Base-by-base conservation (phyloP, 768 basidiomycete genomes). In the Gloeopeniophorella convolvens region DNA sequence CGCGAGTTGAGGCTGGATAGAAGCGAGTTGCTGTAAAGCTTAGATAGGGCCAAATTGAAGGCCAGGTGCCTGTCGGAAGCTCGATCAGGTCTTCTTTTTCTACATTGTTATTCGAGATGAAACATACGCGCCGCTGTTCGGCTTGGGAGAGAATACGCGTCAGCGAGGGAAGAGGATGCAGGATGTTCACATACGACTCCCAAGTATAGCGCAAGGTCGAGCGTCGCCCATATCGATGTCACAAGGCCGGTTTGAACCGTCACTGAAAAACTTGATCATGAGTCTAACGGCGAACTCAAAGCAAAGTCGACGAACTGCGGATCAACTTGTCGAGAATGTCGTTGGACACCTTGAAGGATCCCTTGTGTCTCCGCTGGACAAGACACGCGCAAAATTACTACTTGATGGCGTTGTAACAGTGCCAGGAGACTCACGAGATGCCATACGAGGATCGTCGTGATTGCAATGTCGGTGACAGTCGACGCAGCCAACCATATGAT, bases 211-310 rank as follows among this genome's bases (percentile, higher is more conserved):
- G 45, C 43, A 3, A 66, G 37, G 34, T 66, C 65, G 15, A 62
- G 24, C 9, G 50, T 47, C 8, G 60, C 62, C 26, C 46, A 59
- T 2, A 61, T 11, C 10, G 60, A 50, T 7, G 62, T 63, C 32
- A 62, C 35, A 27, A 56, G 13, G 34, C 67, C 67, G 5, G 66
- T 66, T 32, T 66, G 63, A n/a, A 67, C 48, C 3, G 65, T 65
- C 44, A 65, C 66, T 52, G 33, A 7, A 11, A 10, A 16, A 18
- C 2, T n/a, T 21, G 9, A 12, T 16, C 26, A n/a, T 7, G 23
- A 35, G 20, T 5, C 13, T 6, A 20, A 6, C 2, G n/a, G n/a
- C 24, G 18, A 6, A 31, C 20, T 24, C 11, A 21, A 5, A 15
- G n/a, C 13, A 24, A n/a, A 15, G n/a, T 4, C 21, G 5, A 37